A percentile compares a stretch with the other conserved stretches of the same genome.
Evolutionary conservation across 139 green algal species (phyloP).

Genomic region (Deuterostichococcus epilithicus): DNA sequence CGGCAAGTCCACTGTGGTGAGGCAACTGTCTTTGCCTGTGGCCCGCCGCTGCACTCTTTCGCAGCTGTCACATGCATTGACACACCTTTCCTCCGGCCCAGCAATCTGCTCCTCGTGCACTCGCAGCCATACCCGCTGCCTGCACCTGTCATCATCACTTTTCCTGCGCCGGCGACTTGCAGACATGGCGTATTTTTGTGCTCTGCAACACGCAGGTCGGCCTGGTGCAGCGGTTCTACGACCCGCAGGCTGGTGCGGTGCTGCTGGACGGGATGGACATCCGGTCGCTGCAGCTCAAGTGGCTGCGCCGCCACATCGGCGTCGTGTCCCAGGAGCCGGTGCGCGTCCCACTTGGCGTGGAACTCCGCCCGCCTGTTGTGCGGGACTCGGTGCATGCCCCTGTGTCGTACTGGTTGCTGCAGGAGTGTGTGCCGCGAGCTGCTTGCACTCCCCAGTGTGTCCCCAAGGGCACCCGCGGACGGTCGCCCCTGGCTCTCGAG

Average conservation of each 20-base stretch:
- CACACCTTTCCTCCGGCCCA: not conserved
- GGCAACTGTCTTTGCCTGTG: not conserved
- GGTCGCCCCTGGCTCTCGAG: too few species aligned
- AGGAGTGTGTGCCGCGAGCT: too few species aligned
- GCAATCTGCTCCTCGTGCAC: not conserved
- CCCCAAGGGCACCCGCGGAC: too few species aligned
- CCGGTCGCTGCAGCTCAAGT: conserved; percentile 65
- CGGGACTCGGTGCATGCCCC: too few species aligned
- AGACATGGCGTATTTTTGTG: not conserved
- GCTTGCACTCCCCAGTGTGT: too few species aligned
- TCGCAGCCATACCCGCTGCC: not conserved
- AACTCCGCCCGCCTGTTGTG: too few species aligned
- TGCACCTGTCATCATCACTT: not conserved
- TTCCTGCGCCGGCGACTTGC: not conserved
- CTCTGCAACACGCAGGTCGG: not conserved
- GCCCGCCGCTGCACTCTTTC: not conserved
- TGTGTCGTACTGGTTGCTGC: too few species aligned
- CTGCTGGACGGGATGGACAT: conserved; percentile 80
- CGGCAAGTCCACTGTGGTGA: conserved; percentile 90
- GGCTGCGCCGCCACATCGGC: conserved; percentile 68
- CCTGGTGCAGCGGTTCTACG: not conserved
- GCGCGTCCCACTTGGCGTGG: too few species aligned
- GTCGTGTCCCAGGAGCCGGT: conserved; percentile 88
- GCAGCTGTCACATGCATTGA: conserved; percentile 58
- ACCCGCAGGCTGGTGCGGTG: conserved; percentile 26